Evolutionary conservation across 2,329 filamentous ascomycete genomes (phyloP).

Genomic region (Botrytis medusae): DNA sequence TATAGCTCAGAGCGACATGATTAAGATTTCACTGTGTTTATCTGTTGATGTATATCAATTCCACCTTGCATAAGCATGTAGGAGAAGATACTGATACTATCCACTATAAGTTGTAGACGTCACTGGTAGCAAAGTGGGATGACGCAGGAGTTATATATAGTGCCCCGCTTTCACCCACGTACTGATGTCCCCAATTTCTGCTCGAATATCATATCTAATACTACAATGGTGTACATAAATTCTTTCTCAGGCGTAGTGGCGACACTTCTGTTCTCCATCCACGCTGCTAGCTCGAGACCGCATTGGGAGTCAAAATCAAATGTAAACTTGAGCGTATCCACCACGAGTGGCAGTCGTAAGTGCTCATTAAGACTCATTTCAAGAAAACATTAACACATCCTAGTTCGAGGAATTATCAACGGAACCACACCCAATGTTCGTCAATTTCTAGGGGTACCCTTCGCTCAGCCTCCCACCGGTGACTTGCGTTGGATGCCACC

Average conservation of each 20-base stretch:
- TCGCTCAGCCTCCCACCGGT: background rate
- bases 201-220: background rate
- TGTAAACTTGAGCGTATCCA: background rate
- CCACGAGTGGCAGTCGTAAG: background rate
- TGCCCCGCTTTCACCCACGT: background rate
- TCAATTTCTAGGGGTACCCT: background rate
- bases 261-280: background rate
- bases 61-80: background rate
- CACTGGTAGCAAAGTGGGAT: background rate
- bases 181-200: background rate
- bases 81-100: no score
- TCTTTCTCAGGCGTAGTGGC: background rate
- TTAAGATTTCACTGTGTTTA: rapidly evolving
- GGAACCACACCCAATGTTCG: background rate
- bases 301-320: background rate
- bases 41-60: background rate
- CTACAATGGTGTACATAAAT: background rate
- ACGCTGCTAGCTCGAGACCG: background rate
- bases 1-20: background rate
- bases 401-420: background rate
- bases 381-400: background rate
- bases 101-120: background rate
- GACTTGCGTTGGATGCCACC: background rate
- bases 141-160: background rate
- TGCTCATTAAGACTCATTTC: background rate